Evolutionary conservation across 1,284 basidiomycete species (phyloP).

Genomic region (Sanghuangporus sanghuang): DNA sequence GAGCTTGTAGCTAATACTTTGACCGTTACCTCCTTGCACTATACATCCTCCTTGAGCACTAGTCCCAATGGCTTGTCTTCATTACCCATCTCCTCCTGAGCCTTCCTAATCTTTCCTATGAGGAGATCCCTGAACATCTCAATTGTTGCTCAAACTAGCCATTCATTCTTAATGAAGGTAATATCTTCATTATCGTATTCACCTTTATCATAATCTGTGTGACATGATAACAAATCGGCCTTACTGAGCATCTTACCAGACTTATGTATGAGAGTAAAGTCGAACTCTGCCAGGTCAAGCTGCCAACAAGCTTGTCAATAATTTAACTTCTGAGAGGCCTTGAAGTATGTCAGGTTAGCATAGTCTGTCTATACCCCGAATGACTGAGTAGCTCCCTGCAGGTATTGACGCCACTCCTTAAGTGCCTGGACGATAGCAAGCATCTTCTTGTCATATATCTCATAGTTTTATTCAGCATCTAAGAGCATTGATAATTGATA

Average conservation of each 20-base stretch:
- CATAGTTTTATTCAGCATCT: slow-evolving; percentile 32
- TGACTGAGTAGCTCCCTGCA: neutral
- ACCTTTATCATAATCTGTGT: neutral
- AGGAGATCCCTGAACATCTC: too few species aligned
- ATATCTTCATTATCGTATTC: neutral
- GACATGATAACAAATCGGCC: neutral
- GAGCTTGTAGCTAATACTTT: too few species aligned
- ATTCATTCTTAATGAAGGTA: neutral
- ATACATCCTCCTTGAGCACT: too few species aligned
- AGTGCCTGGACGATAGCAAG: slow-evolving; percentile 25
- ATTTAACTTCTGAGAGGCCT: neutral
- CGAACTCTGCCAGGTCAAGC: neutral
- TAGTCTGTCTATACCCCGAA: neutral
- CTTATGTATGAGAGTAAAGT: neutral
- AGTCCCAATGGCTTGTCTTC: too few species aligned
- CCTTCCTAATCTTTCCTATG: too few species aligned
- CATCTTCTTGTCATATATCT: slow-evolving; percentile 35
- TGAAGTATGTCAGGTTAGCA: slow-evolving; percentile 1
- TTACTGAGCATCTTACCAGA: neutral
- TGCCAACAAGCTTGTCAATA: slow-evolving; percentile 36
- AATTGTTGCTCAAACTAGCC: neutral
- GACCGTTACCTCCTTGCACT: too few species aligned
- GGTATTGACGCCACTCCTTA: slow-evolving; percentile 3
- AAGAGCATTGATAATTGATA: slow-evolving; percentile 25
- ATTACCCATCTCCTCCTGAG: too few species aligned